Evolutionary conservation across 2,329 filamentous ascomycete genomes (phyloP).

Genomic region (Helminthosporium solani): DNA sequence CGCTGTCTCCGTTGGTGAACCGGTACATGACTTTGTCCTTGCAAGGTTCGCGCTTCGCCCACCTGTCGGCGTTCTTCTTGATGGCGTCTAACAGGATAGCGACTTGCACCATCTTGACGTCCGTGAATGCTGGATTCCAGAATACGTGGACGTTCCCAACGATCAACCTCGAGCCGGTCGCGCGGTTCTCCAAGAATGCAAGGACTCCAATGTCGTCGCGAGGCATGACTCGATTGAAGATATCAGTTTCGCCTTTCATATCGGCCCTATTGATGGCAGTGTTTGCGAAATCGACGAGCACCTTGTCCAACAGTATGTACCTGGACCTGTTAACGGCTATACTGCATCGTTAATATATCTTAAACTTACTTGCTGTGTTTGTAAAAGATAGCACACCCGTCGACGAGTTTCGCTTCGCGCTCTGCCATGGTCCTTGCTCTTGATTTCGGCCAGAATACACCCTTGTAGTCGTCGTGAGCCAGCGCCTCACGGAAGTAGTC

Average conservation of each 20-base stretch:
- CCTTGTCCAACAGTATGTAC: constrained; percentile 90
- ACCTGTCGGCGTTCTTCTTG: constrained; percentile 81
- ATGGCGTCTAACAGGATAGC: constrained; percentile 94
- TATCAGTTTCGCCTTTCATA: constrained; percentile 96
- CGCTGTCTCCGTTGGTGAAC: constrained; percentile 49
- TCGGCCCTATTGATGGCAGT: constrained; percentile 92
- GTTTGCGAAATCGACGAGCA: constrained; percentile 86
- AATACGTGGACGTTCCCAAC: constrained; percentile 92
- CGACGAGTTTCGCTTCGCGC: constrained; percentile 83
- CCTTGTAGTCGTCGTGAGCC: constrained; percentile 86
- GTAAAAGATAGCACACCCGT: constrained; percentile 96
- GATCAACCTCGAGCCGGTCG: constrained; percentile 87
- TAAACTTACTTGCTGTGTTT: constrained; percentile 74
- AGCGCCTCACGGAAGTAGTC: constrained; percentile 87
- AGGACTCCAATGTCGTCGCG: constrained; percentile 95
- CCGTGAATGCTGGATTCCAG: constrained; percentile 87
- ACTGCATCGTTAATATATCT: neutral
- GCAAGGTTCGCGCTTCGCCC: constrained; percentile 73
- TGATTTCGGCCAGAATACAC: constrained; percentile 87
- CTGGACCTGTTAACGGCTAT: constrained; percentile 21
- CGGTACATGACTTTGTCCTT: constrained; percentile 70
- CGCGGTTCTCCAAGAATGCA: constrained; percentile 86
- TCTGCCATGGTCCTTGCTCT: constrained; percentile 90
- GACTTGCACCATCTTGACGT: constrained; percentile 95
- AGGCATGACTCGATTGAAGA: constrained; percentile 98